Evolutionary conservation across 2,329 filamentous ascomycete species (phyloP).

Genomic region (Ceratocystis albifundus): DNA sequence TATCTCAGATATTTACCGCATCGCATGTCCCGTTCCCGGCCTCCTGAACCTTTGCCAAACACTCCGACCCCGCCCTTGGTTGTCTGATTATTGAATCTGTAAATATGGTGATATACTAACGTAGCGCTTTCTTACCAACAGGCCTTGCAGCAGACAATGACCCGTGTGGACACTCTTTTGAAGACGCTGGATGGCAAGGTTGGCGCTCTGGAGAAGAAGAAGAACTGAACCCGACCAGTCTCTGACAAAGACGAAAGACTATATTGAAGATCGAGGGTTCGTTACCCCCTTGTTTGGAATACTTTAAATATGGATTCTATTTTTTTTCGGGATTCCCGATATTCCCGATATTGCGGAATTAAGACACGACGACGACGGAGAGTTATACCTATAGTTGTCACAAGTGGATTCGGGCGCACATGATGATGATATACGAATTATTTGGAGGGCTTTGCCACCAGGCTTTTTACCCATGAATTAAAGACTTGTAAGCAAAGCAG

Average conservation of each 20-base stretch:
- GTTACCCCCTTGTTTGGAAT: background rate
- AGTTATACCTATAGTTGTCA: background rate
- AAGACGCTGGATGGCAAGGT: constrained; percentile 66
- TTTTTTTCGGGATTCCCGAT: no score
- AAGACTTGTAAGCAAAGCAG: background rate
- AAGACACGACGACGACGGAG: background rate
- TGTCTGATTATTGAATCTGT: background rate
- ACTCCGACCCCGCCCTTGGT: background rate
- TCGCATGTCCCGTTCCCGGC: background rate
- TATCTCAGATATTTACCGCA: background rate
- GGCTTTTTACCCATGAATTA: background rate
- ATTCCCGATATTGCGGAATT: background rate
- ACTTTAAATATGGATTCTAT: no score
- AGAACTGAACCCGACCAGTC: constrained; percentile 38
- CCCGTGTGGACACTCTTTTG: constrained; percentile 67
- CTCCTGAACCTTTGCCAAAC: background rate
- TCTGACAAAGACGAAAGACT: background rate
- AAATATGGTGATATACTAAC: constrained; percentile 19
- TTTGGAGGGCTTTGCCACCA: background rate
- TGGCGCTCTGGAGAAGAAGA: constrained; percentile 49
- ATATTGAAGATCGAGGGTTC: constrained; percentile 8
- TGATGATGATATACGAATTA: constrained; percentile 11
- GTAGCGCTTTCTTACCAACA: constrained; percentile 31
- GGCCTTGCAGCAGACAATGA: constrained; percentile 69
- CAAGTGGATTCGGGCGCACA: background rate